Conservation (phyloP, 305 asterid species). For the Fraxinus albicans region DNA sequence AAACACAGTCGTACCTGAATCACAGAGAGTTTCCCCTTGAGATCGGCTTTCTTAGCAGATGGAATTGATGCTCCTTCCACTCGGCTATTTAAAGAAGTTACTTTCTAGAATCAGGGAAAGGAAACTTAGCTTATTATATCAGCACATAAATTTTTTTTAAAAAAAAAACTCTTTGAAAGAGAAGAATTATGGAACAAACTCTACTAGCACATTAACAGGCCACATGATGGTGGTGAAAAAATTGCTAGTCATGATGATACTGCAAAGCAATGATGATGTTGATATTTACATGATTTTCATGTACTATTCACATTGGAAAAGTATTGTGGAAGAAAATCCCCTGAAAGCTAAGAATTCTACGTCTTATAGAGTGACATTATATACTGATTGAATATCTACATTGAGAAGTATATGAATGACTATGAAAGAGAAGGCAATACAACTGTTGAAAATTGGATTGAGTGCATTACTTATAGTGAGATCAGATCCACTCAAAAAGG, state of each 20-base stretch:
- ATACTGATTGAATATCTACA: background rate
- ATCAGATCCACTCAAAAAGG: background rate
- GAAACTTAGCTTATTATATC: slow-evolving; percentile 10
- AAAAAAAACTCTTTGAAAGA: background rate
- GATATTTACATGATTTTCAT: background rate
- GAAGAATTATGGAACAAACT: background rate
- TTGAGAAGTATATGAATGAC: background rate
- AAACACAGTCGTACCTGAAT: slow-evolving; percentile 65
- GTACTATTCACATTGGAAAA: background rate
- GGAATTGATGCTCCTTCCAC: slow-evolving; percentile 84
- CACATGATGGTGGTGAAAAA: background rate
- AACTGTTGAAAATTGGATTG: background rate
- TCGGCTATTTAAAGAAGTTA: slow-evolving; percentile 71
- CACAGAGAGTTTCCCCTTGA: slow-evolving; percentile 62
- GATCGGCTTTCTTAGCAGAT: slow-evolving; percentile 77
- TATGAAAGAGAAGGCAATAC: background rate
- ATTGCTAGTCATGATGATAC: background rate
- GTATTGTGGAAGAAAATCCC: background rate
- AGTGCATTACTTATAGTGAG: background rate
- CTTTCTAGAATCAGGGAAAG: slow-evolving; percentile 60
- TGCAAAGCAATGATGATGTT: background rate
- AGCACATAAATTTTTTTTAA: background rate
- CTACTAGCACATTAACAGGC: background rate
- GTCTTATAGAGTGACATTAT: background rate
- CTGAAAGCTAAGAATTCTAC: background rate